Evolutionary conservation across 75 land plant genomes (phyloP), one percentile per base, ranked within the genome.

Genomic region (Pinus taeda): DNA sequence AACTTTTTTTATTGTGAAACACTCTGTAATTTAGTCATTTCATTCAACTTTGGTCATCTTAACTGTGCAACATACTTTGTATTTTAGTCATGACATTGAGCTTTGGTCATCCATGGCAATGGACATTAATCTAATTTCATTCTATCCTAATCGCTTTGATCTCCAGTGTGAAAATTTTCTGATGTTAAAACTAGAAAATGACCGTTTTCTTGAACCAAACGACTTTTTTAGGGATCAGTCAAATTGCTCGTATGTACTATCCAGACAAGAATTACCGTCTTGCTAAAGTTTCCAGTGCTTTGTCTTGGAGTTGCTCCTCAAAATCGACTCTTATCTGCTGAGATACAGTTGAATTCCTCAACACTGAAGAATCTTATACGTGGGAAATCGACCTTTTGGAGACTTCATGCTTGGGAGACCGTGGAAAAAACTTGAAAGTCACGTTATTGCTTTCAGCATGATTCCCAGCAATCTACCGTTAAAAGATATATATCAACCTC

Each of bases 371-470:
- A 26, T 26, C 26, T 26, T 26, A 26, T 26, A 26, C 69, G 66
- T 81, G 86, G 39, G 87, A 86, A 60, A 89, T 85, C 75, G 93
- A 91, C 97, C 6, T 89, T 91, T 89, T 91, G 36, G 88, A 88
- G 13, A 86, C 78, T 96, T 26, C 81, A 81, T 77, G 83, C 84
- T 21, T 86, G 82, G 81, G 97, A 96, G 75, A 91, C 26, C 26
- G 26, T 26, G 26, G 26, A 26, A 90, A 79, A 91, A 76, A 76
- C 88, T 93, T 57, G 69, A 88, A 91, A 79, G 87, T 96, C 55
- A 95, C 88, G 95, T 97, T 93, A 81, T 60, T 26, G 18, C 71
- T 42, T 69, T 42, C 36, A 20, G 53, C 22, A 42, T 39, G 4
- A 15, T 18, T 33, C 30, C 18, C 37, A 42, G 45, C 45, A 42